phyloP scores from a whole-genome alignment of 495 filamentous ascomycete species.

The Tuber borchii region DNA sequence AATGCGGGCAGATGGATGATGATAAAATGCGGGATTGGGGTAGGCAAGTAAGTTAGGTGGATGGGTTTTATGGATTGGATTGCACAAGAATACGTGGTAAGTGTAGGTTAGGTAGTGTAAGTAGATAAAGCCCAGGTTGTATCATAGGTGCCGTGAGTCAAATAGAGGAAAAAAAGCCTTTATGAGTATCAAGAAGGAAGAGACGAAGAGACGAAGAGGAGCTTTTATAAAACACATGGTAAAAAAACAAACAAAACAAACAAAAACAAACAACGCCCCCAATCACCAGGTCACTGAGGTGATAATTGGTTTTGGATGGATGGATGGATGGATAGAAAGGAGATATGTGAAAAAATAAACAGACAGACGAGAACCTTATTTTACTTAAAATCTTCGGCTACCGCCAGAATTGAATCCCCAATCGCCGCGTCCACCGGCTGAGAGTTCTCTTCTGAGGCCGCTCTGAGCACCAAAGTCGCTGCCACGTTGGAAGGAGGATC shows the following conservation, averaged over 20 bases:
- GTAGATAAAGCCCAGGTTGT: neutral
- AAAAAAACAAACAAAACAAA: neutral
- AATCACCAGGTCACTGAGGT: neutral
- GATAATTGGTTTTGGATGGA: neutral
- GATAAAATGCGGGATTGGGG: neutral
- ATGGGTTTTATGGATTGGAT: neutral
- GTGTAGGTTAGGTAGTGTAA: neutral
- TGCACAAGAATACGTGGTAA: neutral
- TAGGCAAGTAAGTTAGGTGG: neutral
- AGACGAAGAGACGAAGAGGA: neutral
- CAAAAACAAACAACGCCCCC: neutral
- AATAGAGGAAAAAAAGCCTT: neutral
- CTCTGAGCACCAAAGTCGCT: constrained; percentile 16
- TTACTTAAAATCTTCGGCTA: constrained; percentile 15
- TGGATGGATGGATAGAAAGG: neutral
- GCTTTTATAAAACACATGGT: neutral
- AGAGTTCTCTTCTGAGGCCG: neutral
- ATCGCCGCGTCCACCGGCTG: constrained; percentile 11
- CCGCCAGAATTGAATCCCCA: constrained; percentile 2
- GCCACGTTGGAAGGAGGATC: neutral
- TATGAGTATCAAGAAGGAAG: neutral
- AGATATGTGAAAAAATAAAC: constrained; percentile 17
- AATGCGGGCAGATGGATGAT: neutral
- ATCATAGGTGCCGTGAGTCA: neutral
- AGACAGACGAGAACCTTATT: constrained; percentile 23